phyloP scores from a whole-genome alignment of 2,329 filamentous ascomycete genomes.

The Helicocarpus griseus region DNA sequence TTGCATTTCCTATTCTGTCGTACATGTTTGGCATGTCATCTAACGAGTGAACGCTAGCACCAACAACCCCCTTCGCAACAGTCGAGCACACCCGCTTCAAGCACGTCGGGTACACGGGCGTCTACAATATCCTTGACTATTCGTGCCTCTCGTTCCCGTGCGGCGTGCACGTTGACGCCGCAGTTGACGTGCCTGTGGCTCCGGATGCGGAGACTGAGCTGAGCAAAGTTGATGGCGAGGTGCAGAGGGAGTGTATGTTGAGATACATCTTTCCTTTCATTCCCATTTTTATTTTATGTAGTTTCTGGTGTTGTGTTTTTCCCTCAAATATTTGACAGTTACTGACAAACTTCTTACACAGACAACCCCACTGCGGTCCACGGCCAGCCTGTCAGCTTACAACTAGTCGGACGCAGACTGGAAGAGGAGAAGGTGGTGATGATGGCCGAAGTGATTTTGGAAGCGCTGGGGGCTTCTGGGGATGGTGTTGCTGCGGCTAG shows the following conservation, averaged over 20 bases:
- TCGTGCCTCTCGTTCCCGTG: conserved; percentile 44
- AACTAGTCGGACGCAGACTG: conserved; percentile 20
- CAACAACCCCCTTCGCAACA: conserved; percentile 34
- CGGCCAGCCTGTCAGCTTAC: conserved; percentile 21
- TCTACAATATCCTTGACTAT: conserved; percentile 50
- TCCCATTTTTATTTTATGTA: background rate
- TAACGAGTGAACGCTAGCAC: conserved; percentile 22
- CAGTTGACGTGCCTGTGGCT: conserved; percentile 33
- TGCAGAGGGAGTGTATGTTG: conserved; percentile 42
- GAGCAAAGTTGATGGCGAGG: conserved; percentile 34
- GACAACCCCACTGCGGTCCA: conserved; percentile 39
- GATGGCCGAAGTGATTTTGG: conserved; percentile 27
- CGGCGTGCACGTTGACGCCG: conserved; percentile 41
- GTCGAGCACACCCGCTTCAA: conserved; percentile 36
- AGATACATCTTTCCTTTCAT: background rate
- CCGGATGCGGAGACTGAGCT: conserved; percentile 23
- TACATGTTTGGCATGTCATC: background rate
- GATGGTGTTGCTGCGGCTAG: background rate
- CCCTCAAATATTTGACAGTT: too few relatives aligned
- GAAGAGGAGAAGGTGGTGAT: conserved; percentile 28
- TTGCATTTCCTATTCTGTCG: too few relatives aligned
- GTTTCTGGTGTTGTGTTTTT: background rate
- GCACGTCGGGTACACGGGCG: conserved; percentile 37
- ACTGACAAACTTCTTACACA: conserved; percentile 14
- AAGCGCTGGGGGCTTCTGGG: conserved; percentile 11